Conservation (phyloP, 1,284 basidiomycete genomes). For the Peniophora sp. region DNA sequence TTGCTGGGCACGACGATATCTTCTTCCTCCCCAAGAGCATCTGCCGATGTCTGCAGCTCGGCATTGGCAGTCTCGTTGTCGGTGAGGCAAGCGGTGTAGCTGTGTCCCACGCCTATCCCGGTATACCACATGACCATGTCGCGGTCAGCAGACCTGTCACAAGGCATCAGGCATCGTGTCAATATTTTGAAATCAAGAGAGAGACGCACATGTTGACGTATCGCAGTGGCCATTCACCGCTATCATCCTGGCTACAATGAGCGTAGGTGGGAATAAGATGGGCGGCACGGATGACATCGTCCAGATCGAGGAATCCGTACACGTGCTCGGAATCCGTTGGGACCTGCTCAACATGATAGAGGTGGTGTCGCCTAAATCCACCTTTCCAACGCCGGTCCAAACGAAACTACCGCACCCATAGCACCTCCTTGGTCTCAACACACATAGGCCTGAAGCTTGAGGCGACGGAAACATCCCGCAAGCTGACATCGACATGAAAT, state of each 20-base stretch:
- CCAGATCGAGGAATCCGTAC: slow-evolving; percentile 17
- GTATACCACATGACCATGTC: not conserved
- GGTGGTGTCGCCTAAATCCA: slow-evolving; percentile 12
- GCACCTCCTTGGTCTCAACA: slow-evolving; percentile 12
- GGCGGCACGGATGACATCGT: slow-evolving; percentile 1
- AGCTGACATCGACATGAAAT: slow-evolving; percentile 20
- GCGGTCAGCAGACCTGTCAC: not conserved
- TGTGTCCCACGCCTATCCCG: not conserved
- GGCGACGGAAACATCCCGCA: not conserved
- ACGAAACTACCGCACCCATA: slow-evolving; percentile 22
- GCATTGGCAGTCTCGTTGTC: not conserved
- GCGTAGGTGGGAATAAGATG: slow-evolving; percentile 7
- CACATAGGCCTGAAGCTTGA: slow-evolving; percentile 2
- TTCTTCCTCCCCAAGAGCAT: not conserved
- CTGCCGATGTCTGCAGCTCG: not conserved
- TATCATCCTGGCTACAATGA: not conserved
- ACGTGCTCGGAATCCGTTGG: slow-evolving; percentile 7
- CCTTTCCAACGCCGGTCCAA: slow-evolving; percentile 5
- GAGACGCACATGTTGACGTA: slow-evolving; percentile 5
- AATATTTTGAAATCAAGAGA: not conserved
- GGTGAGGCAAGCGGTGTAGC: not conserved
- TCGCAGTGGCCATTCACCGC: not conserved
- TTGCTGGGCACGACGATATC: not conserved
- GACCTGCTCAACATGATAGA: slow-evolving; percentile 17
- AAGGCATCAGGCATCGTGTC: not conserved